Conservation (phyloP, 2,329 filamentous ascomycete genomes). For the Penicillium oxalicum region DNA sequence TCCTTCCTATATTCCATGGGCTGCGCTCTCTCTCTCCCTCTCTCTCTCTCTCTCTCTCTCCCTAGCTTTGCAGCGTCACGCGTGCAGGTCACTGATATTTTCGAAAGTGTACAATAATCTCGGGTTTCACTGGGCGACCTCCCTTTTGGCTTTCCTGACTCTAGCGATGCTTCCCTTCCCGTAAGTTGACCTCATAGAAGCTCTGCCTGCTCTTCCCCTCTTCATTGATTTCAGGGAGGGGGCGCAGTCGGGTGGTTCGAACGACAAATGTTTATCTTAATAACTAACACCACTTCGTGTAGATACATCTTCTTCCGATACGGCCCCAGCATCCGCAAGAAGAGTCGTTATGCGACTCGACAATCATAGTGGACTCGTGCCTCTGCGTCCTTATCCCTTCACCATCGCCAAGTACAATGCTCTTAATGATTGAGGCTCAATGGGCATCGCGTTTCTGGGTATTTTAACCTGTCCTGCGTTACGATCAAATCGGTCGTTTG, state of each 20-base stretch:
- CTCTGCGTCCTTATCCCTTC: too few relatives aligned
- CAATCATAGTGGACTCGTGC: slow-evolving; percentile 10
- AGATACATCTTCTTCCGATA: slow-evolving; percentile 43
- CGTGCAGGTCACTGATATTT: slow-evolving; percentile 16
- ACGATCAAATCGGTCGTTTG: too few relatives aligned
- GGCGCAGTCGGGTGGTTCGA: too few relatives aligned
- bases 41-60: background rate
- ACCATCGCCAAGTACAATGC: too few relatives aligned
- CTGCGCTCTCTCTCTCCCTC: background rate
- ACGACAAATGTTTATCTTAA: background rate
- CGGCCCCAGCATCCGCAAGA: slow-evolving; percentile 37
- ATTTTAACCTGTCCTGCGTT: too few relatives aligned
- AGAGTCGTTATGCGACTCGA: slow-evolving; percentile 35
- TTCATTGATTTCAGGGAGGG: background rate
- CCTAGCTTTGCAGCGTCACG: too few relatives aligned
- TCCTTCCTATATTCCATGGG: background rate
- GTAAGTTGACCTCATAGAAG: slow-evolving; percentile 27
- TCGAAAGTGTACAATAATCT: slow-evolving; percentile 42
- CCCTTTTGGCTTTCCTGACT: slow-evolving; percentile 40
- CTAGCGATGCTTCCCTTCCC: slow-evolving; percentile 42
- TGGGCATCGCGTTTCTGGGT: too few relatives aligned
- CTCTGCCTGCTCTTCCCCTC: background rate
- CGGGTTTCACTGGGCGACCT: slow-evolving; percentile 43
- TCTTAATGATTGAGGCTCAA: too few relatives aligned
- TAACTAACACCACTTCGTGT: background rate